Evolutionary conservation across 345 rosid genomes (phyloP).

Genomic region (Arabidopsis arenosa): DNA sequence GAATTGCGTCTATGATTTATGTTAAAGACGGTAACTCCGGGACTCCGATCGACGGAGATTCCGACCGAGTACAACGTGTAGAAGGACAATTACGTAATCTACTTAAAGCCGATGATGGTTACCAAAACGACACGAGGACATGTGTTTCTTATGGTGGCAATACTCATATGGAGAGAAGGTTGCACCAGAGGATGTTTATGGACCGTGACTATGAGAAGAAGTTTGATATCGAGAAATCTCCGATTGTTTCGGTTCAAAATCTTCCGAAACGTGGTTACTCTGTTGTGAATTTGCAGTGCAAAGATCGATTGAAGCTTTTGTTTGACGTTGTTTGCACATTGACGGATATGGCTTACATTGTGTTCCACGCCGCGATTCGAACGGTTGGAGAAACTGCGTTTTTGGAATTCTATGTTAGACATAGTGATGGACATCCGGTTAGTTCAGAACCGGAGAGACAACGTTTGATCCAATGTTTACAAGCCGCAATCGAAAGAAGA

Average conservation of each 20-base stretch:
- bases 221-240: constrained; percentile 54
- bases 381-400: constrained; percentile 64
- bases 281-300: constrained; percentile 85
- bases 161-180: constrained; percentile 88
- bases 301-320: constrained; percentile 81
- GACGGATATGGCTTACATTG: constrained; percentile 94
- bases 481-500: constrained; percentile 88
- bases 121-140: constrained; percentile 71
- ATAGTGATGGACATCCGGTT: constrained; percentile 85
- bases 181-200: constrained; percentile 96
- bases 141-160: constrained; percentile 69
- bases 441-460: constrained; percentile 93
- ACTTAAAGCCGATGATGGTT: constrained; percentile 83
- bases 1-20: constrained; percentile 69
- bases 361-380: constrained; percentile 82
- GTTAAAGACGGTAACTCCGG: constrained; percentile 72
- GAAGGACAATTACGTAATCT: constrained; percentile 68
- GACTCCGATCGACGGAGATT: constrained; percentile 62
- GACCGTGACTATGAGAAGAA: constrained; percentile 92
- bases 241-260: constrained; percentile 78
- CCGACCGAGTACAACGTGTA: constrained; percentile 54
- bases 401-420: constrained; percentile 84
- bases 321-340: constrained; percentile 94
- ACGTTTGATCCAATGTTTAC: constrained; percentile 83
- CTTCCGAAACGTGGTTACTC: constrained; percentile 82